Percentiles rank a stretch among this genome's conserved stretches.
These are phyloP conservation scores for Cutaneotrichosporon cyanovorans DNA, from an alignment of 1,284 basidiomycete genomes.

Conservation along the genomic window DNA sequence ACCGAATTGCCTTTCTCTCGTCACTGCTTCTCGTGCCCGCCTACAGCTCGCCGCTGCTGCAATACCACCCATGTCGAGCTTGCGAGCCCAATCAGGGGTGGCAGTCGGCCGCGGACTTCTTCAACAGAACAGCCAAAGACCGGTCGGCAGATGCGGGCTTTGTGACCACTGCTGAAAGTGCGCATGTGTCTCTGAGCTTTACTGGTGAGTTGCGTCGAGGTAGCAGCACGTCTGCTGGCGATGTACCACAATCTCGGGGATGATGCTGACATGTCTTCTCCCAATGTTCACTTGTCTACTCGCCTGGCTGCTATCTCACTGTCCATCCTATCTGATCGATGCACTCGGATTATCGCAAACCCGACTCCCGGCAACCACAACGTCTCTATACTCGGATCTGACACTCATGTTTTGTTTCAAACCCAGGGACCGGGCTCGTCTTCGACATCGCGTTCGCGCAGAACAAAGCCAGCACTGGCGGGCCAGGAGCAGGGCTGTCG, in stretches of 20 bases:
- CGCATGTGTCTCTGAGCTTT: slow-evolving; percentile 19
- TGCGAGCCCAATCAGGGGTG: slow-evolving; percentile 14
- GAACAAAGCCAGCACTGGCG: background rate
- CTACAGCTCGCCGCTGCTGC: slow-evolving; percentile 28
- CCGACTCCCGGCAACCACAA: no score
- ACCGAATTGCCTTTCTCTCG: no score
- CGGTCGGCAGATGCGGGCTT: slow-evolving; percentile 15
- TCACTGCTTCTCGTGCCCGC: background rate
- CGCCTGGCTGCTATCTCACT: no score
- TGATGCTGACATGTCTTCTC: no score
- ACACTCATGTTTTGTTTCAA: background rate
- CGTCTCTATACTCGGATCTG: background rate
- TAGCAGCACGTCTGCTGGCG: no score
- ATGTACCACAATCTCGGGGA: no score
- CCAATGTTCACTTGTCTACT: no score
- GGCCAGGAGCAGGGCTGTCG: background rate
- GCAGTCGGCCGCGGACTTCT: background rate
- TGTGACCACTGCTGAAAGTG: slow-evolving; percentile 8
- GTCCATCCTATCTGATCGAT: no score
- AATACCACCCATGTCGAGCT: slow-evolving; percentile 26
- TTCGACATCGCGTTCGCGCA: slow-evolving; percentile 1
- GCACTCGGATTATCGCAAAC: no score
- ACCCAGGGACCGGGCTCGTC: slow-evolving; percentile 1
- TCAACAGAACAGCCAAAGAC: no score
- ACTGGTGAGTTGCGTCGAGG: slow-evolving; percentile 18